Base-by-base conservation (phyloP, 495 filamentous ascomycete species). In the Trichoderma erinaceum region DNA sequence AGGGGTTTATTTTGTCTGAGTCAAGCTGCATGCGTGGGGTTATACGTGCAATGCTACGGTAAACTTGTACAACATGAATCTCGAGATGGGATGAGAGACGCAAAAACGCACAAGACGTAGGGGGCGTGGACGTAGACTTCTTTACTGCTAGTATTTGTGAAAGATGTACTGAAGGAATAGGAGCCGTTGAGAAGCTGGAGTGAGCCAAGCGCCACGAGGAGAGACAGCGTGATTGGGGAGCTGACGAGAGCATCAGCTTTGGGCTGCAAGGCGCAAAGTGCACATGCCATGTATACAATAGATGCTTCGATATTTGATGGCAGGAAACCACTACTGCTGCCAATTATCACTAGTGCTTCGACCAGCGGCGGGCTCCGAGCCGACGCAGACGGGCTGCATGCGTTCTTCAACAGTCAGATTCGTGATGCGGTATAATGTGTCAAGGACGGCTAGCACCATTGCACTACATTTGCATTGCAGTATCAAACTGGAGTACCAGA, bases 221-320 rank as follows among this genome's bases (percentile, higher is more conserved):
- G 48, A 52, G 48, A 52, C 48, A 46, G 18, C 43, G 43, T 46
- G 43, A 46, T 46, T 13, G 3, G 25, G 12, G 56, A 32, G 56
- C 56, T 61, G 56, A 61, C 56, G 56, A 32, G 56, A 61, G 56
- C 56, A 32, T 48, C 35, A 38, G 35, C 35, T 38, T 38, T 38
- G 35, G 35, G 35, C 35, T 38, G 35, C 5, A 10, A 38, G 35
- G 35, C 8, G 35, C 5, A 38, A 38, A 38, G 35, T 7, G 35
- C 35, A 38, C 35, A 38, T 38, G 48, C 48, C 21, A 29, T 29
- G 29, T 29, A 29, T 29, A 29, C 1, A 29, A 29, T 29, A 10
- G 44, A 12, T 48, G 44, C n/a, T 48, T 7, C n/a, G 12, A n/a
- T 48, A n/a, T 6, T 38, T 38, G 35, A 38, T 38, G 7, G 7